A percentile compares a stretch with the other conserved stretches of the same genome.
phyloP scores from a whole-genome alignment of 805 yeast genomes.

The Torulaspora quercuum region DNA sequence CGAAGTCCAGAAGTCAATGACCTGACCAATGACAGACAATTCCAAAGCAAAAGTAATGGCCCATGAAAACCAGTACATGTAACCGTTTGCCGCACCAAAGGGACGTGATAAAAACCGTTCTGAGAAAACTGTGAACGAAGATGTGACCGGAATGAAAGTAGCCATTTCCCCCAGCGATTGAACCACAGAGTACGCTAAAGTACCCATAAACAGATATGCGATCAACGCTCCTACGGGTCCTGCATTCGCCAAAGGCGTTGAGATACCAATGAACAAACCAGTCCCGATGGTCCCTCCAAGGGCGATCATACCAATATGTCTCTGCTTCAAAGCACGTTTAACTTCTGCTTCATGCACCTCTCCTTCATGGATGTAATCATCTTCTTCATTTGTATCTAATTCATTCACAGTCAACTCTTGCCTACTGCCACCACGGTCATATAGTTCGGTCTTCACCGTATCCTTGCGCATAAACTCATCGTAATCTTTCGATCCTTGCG shows the following conservation, averaged over 20 bases:
- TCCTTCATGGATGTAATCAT: constrained; percentile 18
- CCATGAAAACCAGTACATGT: constrained; percentile 77
- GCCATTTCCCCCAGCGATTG: constrained; percentile 82
- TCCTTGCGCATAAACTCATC: constrained; percentile 5
- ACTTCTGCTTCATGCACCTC: constrained; percentile 43
- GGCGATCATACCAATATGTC: constrained; percentile 74
- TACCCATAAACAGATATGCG: constrained; percentile 62
- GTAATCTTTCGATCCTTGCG: neutral
- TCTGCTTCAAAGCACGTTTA: constrained; percentile 56
- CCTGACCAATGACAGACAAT: constrained; percentile 66
- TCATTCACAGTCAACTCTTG: constrained; percentile 2
- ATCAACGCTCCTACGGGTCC: constrained; percentile 71
- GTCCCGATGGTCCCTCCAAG: constrained; percentile 80
- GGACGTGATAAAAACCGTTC: constrained; percentile 67
- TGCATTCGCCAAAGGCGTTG: constrained; percentile 50
- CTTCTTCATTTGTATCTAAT: constrained; percentile 2
- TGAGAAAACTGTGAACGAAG: constrained; percentile 67
- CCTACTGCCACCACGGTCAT: constrained; percentile 1
- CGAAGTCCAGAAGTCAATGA: constrained; percentile 60
- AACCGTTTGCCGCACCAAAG: constrained; percentile 67
- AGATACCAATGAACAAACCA: constrained; percentile 67
- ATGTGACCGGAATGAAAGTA: constrained; percentile 64
- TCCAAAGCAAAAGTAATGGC: constrained; percentile 73
- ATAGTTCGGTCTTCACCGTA: constrained; percentile 5
- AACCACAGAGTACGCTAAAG: constrained; percentile 61